Conservation (phyloP, 192 early-diverging fungal species). For the Podila horticola region DNA sequence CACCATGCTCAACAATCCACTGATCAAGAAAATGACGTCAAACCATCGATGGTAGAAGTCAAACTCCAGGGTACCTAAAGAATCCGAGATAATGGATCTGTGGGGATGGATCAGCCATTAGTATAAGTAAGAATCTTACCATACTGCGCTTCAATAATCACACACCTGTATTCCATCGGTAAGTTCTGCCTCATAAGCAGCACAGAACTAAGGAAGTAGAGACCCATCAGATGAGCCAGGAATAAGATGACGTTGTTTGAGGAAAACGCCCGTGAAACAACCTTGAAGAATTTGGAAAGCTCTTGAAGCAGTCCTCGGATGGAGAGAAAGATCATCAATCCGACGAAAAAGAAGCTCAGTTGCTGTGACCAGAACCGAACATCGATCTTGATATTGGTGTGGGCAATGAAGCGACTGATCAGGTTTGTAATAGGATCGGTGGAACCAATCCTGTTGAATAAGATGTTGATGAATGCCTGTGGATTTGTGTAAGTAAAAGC, state of each 20-base stretch:
- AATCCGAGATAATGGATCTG: conserved; percentile 79
- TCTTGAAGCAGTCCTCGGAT: conserved; percentile 89
- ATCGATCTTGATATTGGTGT: conserved; percentile 76
- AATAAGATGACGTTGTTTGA: conserved; percentile 81
- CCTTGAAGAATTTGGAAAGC: conserved; percentile 70
- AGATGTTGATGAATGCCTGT: conserved; percentile 80
- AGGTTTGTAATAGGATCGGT: conserved; percentile 86
- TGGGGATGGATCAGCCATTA: neutral
- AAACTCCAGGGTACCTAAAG: conserved; percentile 86
- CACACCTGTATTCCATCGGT: conserved; percentile 81
- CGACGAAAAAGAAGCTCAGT: conserved; percentile 91
- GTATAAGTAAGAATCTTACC: neutral
- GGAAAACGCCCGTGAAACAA: conserved; percentile 75
- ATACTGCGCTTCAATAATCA: neutral
- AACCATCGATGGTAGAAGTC: conserved; percentile 94
- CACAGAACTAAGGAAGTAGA: conserved; percentile 92
- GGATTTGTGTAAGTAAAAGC: neutral
- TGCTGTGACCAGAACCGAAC: conserved; percentile 90
- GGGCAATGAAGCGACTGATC: conserved; percentile 75
- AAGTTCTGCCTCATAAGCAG: conserved; percentile 93
- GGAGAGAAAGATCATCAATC: conserved; percentile 89
- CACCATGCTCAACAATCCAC: conserved; percentile 75
- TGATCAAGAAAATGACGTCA: conserved; percentile 90
- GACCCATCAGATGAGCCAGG: conserved; percentile 89
- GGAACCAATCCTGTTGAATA: conserved; percentile 78